Base-by-base conservation (phyloP, 2,329 filamentous ascomycete genomes). In the Aspergillus aculeatus region DNA sequence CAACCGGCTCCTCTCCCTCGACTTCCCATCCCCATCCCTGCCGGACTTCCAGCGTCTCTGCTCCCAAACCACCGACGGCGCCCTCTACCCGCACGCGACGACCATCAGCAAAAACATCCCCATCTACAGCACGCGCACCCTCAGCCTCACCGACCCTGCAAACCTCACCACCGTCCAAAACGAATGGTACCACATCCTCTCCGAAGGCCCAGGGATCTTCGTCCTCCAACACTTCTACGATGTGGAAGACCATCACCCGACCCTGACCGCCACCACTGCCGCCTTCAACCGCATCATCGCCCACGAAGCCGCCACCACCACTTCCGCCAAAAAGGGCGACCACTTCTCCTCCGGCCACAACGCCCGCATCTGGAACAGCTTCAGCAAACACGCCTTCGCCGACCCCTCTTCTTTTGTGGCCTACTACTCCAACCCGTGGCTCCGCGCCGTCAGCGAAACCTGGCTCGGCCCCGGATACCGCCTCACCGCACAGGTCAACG, bases 321-420 rank as follows among this genome's bases (percentile, higher is more conserved):
- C 70, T 69, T 24, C 23, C 3, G 23, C 23, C 53, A 70, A 55
- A 50, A 80, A 81, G 54, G 86, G 86, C 23, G 86, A 88, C 69
- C 86, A 88, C 66, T 88, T 88, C 70, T 84, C 85, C 1, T 76
- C 78, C 2, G 82, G 82, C 23, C 78, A 79, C 24, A 88, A 88
- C 67, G 78, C 83, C 56, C 80, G 86, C 10, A 86, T 88, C 74
- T 89, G 85, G 85, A 88, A 88, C 73, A 85, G 85, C 0, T 85
- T 88, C 71, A 81, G 81, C 62, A 89, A 88, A 67, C 86, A 88
- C 66, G 82, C 79, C 21, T 69, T 83, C 2, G 68, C 74, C 29
- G 80, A 86, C 62, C 81, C 85, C 0, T 48, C 67, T 0, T 83
- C 81, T 0, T 88, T 88, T 66, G 61, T 83, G 0, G 60, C 69